A percentile compares a stretch with the other conserved stretches of the same genome.
phyloP scores from a whole-genome alignment of 306 rosid species.

The Canavalia ensiformis region DNA sequence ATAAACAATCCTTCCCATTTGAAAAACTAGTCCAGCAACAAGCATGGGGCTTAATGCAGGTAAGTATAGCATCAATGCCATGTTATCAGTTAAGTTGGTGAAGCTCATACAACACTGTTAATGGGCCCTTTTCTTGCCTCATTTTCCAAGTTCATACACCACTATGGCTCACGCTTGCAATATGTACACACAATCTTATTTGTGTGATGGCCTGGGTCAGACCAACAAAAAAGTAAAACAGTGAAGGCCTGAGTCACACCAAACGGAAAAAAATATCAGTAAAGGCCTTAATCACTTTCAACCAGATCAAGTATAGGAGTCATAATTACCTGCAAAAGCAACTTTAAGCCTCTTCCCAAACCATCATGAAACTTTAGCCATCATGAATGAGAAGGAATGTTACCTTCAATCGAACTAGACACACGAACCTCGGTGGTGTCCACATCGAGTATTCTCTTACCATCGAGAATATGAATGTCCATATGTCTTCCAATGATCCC shows the following conservation, averaged over 20 bases:
- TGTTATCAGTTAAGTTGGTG: conserved; percentile 29
- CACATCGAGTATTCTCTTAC: conserved; percentile 35
- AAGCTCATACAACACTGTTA: conserved; percentile 25
- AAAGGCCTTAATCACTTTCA: conserved; percentile 44
- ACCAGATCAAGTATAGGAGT: conserved; percentile 34
- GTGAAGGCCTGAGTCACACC: conserved; percentile 34
- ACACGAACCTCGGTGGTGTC: conserved; percentile 15
- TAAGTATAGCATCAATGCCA: conserved; percentile 20
- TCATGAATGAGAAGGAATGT: conserved; percentile 34
- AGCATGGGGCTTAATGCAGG: conserved; percentile 11
- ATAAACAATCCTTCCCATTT: conserved; percentile 14
- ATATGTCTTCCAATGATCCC: conserved; percentile 56
- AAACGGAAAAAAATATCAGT: conserved; percentile 19
- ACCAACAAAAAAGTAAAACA: conserved; percentile 38
- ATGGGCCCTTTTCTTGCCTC: conserved; percentile 33
- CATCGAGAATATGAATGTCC: conserved; percentile 58
- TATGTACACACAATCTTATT: conserved; percentile 35
- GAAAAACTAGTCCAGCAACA: conserved; percentile 28
- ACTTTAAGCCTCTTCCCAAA: conserved; percentile 32
- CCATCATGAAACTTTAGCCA: conserved; percentile 44
- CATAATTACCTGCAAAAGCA: conserved; percentile 46
- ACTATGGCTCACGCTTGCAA: conserved; percentile 41
- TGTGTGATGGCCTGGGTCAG: conserved; percentile 31
- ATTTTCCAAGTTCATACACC: conserved; percentile 21
- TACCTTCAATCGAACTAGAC: conserved; percentile 30